Evolutionary conservation across 202 grass and related monocot genomes (phyloP), one percentile per base, ranked within the genome.

Genomic region (Eragrostis tef): DNA sequence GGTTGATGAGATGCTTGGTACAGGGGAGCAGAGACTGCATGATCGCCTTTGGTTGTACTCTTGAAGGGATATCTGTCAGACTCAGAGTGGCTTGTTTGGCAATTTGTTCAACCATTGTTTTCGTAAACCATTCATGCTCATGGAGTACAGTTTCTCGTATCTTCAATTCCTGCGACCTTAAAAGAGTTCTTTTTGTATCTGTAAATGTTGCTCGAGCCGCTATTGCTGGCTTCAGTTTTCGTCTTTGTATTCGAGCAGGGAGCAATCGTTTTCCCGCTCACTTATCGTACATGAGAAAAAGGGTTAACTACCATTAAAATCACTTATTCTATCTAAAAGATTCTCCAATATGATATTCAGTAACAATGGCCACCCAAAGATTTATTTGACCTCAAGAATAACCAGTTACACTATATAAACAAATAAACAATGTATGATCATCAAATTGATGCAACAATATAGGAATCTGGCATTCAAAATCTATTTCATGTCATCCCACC

Each of bases 1-100:
- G 70, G 92, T 95, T 6, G 96, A 95, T 85, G 90, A 95, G 85
- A 98, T 95, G 92, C 77, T 93, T 58, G 92, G 90, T 34, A 58
- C 80, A 65, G 96, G 96, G 71, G 96, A 98, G 73, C 84, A 95
- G 80, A 93, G 90, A 69, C 67, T 95, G 22, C 92, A 80, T 64
- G 96, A 98, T 78, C 83, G 92, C 67, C 70, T 98, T 80, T 98
- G 96, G 96, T 57, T 98, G 70, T 89, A 98, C 86, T 95, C 92
- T 12, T 98, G 74, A 90, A 70, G 31, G 76, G 46, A 51, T 6
- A 41, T 70, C 67, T 24, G 31, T 22, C 8, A 60, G 58, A 27
- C 10, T 14, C 22, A 6, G 58, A 61, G 14, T 15, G 66, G 25
- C 22, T 58, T 89, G n/a, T 9, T 29, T 25, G 7, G 14, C 6